Conservation (phyloP, 208 protist species). For the Herpetomonas samuelpessoai region DNA sequence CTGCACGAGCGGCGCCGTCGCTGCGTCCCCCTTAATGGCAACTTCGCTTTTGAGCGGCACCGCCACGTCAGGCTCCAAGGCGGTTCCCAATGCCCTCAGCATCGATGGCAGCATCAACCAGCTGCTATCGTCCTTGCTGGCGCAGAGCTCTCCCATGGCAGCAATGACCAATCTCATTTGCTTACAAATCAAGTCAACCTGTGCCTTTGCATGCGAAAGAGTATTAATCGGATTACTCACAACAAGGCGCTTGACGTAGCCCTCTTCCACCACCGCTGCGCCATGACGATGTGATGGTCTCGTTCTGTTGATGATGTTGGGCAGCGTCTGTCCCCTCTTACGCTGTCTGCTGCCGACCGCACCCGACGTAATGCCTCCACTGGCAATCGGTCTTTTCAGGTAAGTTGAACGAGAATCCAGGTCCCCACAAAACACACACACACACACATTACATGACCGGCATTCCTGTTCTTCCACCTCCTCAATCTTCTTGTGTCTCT, state of each 20-base stretch:
- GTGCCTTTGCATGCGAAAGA: conserved; percentile 84
- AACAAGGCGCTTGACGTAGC: too few relatives aligned
- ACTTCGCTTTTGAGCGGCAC: conserved; percentile 24
- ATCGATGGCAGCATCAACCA: conserved; percentile 40
- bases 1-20: conserved; percentile 36
- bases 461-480: too few relatives aligned
- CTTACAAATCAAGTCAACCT: conserved; percentile 87
- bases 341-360: too few relatives aligned
- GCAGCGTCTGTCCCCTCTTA: too few relatives aligned
- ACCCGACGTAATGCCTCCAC: conserved; percentile 5
- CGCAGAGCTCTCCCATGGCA: conserved; percentile 35
- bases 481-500: too few relatives aligned
- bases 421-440: conserved; percentile 16
- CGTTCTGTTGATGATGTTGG: too few relatives aligned
- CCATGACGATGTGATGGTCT: too few relatives aligned
- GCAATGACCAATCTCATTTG: conserved; percentile 46
- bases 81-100: conserved; percentile 16
- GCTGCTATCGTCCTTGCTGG: conserved; percentile 43
- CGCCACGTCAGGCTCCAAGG: conserved; percentile 13
- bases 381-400: background rate
- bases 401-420: too few relatives aligned
- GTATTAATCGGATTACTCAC: conserved; percentile 63
- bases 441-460: conserved; percentile 7
- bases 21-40: conserved; percentile 34
- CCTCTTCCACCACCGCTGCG: too few relatives aligned